Evolutionary conservation across 2,329 filamentous ascomycete species (phyloP).

Genomic region (Ceratocystis ficicola): DNA sequence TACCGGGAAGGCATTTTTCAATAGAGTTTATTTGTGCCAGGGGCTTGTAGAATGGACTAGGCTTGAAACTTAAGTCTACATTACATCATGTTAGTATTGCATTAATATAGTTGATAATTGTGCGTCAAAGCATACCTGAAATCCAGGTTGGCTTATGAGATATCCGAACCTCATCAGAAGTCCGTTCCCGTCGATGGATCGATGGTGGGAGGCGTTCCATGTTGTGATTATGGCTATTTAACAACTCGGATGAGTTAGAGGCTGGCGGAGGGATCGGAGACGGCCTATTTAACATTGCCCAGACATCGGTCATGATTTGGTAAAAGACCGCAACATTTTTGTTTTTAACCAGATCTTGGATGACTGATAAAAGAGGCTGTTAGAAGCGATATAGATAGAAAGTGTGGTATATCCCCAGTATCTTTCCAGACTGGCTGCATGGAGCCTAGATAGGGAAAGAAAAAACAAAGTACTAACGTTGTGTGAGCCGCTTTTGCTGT

Average conservation of each 20-base stretch:
- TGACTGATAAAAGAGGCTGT: conserved; percentile 30
- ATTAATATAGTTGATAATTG: background rate
- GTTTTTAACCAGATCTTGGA: conserved; percentile 31
- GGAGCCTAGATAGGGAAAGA: background rate
- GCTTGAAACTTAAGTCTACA: conserved; percentile 38
- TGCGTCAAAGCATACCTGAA: too few relatives aligned
- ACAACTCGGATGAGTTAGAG: background rate
- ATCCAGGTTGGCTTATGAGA: too few relatives aligned
- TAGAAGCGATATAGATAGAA: background rate
- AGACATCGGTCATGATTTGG: conserved; percentile 28
- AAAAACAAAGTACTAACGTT: conserved; percentile 46
- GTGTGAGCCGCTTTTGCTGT: conserved; percentile 64
- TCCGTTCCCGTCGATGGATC: too few relatives aligned
- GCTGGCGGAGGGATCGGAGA: background rate
- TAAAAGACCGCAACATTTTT: conserved; percentile 34
- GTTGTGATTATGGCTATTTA: background rate
- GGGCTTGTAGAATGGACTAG: conserved; percentile 76
- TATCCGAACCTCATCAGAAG: too few relatives aligned
- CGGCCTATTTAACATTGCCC: background rate
- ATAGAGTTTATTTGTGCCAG: conserved; percentile 51
- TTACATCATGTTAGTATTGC: background rate
- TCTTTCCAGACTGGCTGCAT: background rate
- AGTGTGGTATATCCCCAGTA: too few relatives aligned
- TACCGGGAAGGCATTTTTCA: conserved; percentile 58
- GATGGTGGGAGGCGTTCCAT: too few relatives aligned